phyloP scores from a whole-genome alignment of 345 rosid species.

The Nephelium lappaceum region DNA sequence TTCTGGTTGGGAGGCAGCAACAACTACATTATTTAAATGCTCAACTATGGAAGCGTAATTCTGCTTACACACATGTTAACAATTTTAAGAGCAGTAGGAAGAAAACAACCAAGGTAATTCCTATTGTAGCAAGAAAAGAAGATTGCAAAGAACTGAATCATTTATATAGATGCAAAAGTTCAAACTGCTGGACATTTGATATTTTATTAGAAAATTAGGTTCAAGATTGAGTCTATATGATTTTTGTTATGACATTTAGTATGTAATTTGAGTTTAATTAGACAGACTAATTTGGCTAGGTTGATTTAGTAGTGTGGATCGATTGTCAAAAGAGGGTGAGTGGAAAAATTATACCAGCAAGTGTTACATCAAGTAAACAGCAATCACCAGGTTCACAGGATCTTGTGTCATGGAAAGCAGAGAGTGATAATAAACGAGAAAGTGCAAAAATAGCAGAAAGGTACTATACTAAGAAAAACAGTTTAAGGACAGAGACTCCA shows the following conservation, averaged over 20 bases:
- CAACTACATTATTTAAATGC: not conserved
- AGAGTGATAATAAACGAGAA: conserved; percentile 12
- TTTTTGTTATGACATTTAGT: too few species aligned
- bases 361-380: conserved; percentile 11
- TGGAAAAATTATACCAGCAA: not conserved
- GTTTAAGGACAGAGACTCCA: conserved; percentile 15
- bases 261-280: not conserved
- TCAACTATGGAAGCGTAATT: not conserved
- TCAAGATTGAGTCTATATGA: not conserved
- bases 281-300: not conserved
- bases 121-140: not conserved
- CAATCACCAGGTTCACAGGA: not conserved
- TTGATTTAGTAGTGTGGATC: not conserved
- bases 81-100: not conserved
- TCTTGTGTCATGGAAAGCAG: conserved; percentile 10
- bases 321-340: not conserved
- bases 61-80: not conserved
- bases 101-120: not conserved
- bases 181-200: not conserved
- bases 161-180: too few species aligned
- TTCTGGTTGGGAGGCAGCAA: not conserved
- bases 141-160: not conserved
- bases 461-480: conserved; percentile 1
- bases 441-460: conserved; percentile 11
- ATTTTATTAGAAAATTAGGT: not conserved